A percentile compares a stretch with the other conserved stretches of the same genome.
These are phyloP conservation scores for Helotiales sp. DNA, from an alignment of 2,329 filamentous ascomycete genomes.

Conservation along the genomic window DNA sequence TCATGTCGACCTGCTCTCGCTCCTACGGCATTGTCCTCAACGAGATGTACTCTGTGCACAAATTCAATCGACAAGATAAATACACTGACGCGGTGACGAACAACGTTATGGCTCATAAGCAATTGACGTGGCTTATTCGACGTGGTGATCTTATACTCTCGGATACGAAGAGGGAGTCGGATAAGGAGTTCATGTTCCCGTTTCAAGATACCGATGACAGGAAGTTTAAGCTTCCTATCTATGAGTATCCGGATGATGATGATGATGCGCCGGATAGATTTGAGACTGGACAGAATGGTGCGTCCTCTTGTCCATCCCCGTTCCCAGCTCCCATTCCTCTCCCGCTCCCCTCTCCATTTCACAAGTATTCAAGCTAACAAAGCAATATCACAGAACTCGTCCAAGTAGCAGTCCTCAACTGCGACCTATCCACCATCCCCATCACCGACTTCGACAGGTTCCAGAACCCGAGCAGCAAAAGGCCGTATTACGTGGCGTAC, in stretches of 20 bases:
- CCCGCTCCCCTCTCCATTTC: too few species aligned
- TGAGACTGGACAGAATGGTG: conserved; percentile 1
- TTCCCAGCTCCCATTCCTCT: too few species aligned
- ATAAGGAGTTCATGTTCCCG: conserved; percentile 3
- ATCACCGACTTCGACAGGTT: conserved; percentile 2
- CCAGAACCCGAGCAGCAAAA: not conserved
- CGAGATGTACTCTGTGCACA: conserved; percentile 1
- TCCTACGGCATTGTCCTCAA: conserved; percentile 25
- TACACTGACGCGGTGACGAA: conserved; percentile 2
- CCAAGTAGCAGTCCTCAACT: not conserved
- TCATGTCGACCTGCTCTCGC: conserved; percentile 17
- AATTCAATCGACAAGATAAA: not conserved
- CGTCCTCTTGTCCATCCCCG: too few species aligned
- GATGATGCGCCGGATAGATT: not conserved
- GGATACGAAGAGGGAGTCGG: not conserved
- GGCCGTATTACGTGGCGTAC: conserved; percentile 5
- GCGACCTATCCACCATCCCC: not conserved
- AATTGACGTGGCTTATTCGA: conserved; percentile 10
- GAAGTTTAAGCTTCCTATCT: conserved; percentile 8
- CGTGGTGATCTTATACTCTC: conserved; percentile 13
- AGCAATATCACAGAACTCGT: not conserved
- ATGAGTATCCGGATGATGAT: conserved; percentile 11
- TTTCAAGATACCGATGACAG: conserved; percentile 4
- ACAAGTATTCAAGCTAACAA: not conserved
- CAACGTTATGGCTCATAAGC: conserved; percentile 6